These are phyloP conservation scores for Paracoccidioides brasiliensis DNA, from an alignment of 2,329 filamentous ascomycete genomes.

Conservation along the genomic window DNA sequence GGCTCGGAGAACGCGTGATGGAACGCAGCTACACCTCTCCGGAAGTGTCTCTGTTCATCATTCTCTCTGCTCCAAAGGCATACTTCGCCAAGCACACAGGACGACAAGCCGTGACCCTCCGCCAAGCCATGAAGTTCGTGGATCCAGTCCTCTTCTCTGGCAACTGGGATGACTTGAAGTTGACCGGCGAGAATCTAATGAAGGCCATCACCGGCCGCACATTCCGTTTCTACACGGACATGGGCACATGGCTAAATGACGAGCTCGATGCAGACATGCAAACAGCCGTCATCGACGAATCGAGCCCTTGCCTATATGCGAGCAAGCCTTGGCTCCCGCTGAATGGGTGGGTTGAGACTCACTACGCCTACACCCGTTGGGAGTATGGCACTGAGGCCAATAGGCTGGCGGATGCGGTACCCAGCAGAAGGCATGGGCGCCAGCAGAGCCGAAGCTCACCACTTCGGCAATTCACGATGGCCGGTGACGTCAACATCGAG, in stretches of 20 bases:
- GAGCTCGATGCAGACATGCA: neutral
- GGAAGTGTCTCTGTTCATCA: constrained; percentile 10
- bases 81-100: neutral
- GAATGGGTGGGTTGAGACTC: constrained; percentile 8
- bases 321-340: constrained; percentile 6
- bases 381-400: neutral
- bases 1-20: constrained; percentile 6
- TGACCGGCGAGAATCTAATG: constrained; percentile 3
- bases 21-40: constrained; percentile 9
- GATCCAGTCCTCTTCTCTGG: constrained; percentile 11
- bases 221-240: constrained; percentile 8
- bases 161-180: neutral
- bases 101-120: neutral
- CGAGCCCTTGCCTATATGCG: constrained; percentile 2
- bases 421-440: neutral
- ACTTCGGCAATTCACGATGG: neutral
- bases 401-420: neutral
- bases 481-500: neutral
- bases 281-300: constrained; percentile 3
- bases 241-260: constrained; percentile 9
- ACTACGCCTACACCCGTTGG: neutral
- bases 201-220: constrained; percentile 7
- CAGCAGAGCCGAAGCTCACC: neutral
- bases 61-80: constrained; percentile 6
- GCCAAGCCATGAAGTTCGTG: constrained; percentile 9